phyloP scores from a whole-genome alignment of 768 basidiomycete genomes.

The Hemileccinum rubropunctum region DNA sequence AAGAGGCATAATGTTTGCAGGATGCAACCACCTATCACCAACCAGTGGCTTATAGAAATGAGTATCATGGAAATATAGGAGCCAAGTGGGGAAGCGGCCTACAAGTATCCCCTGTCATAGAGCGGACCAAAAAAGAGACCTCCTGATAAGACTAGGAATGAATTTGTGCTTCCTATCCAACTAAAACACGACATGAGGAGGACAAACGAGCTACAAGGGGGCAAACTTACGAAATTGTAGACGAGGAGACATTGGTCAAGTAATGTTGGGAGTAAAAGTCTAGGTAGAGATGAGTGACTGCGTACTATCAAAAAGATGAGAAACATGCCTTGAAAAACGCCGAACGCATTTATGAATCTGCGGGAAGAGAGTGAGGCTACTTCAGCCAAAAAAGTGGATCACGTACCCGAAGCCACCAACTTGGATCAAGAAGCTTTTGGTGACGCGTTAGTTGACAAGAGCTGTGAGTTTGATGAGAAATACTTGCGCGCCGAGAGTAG shows the following conservation, averaged over 20 bases:
- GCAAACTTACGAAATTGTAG: conserved; percentile 34
- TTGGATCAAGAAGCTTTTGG: conserved; percentile 34
- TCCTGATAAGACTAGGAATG: conserved; percentile 41
- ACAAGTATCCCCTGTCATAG: conserved; percentile 54
- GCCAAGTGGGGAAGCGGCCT: conserved; percentile 4
- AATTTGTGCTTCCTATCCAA: conserved; percentile 50
- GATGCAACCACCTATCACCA: conserved; percentile 43
- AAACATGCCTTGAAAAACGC: conserved; percentile 38
- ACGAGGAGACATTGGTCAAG: conserved; percentile 34
- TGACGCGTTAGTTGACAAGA: neutral
- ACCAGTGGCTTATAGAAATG: conserved; percentile 32
- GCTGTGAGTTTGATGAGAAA: neutral
- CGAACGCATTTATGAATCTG: conserved; percentile 37
- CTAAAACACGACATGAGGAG: conserved; percentile 13
- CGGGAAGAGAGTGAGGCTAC: neutral
- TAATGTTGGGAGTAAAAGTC: conserved; percentile 40
- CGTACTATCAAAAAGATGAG: neutral
- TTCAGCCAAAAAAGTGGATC: neutral
- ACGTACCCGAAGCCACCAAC: conserved; percentile 37
- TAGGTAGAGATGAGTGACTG: conserved; percentile 11
- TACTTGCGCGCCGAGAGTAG: conserved; percentile 24
- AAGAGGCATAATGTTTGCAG: conserved; percentile 43
- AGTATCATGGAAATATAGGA: neutral
- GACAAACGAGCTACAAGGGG: neutral
- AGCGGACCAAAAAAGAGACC: conserved; percentile 48